Conservation (phyloP, 1,284 basidiomycete species). For the Malassezia vespertilionis region DNA sequence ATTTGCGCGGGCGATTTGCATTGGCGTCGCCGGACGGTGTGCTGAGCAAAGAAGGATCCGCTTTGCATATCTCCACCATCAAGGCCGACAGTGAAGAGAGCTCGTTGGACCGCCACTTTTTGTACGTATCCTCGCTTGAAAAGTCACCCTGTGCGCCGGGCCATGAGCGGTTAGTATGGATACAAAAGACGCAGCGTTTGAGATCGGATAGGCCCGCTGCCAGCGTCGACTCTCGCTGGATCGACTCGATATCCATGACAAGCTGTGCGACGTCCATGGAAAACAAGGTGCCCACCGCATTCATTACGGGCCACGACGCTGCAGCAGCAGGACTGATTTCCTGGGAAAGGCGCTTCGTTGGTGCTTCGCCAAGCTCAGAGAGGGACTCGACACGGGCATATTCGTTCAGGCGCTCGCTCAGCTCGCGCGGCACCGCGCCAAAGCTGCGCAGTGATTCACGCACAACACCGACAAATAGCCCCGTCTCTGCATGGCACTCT, state of each 20-base stretch:
- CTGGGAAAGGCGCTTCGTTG: too few relatives aligned
- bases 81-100: slow-evolving; percentile 72
- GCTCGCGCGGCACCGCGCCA: slow-evolving; percentile 57
- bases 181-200: slow-evolving; percentile 79
- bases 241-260: slow-evolving; percentile 63
- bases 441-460: slow-evolving; percentile 58
- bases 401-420: slow-evolving; percentile 63
- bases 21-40: slow-evolving; percentile 48
- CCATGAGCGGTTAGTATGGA: slow-evolving; percentile 70
- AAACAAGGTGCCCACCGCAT: slow-evolving; percentile 64
- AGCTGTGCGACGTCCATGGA: slow-evolving; percentile 60
- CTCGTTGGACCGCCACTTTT: slow-evolving; percentile 73
- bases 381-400: too few relatives aligned
- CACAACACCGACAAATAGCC: slow-evolving; percentile 71
- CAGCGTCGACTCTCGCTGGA: slow-evolving; percentile 64
- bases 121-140: slow-evolving; percentile 64
- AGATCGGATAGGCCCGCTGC: slow-evolving; percentile 37
- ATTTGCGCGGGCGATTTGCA: not conserved
- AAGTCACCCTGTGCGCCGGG: slow-evolving; percentile 82
- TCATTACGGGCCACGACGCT: slow-evolving; percentile 29
- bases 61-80: slow-evolving; percentile 74
- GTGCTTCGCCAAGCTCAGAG: too few relatives aligned
- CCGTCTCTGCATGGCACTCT: slow-evolving; percentile 81
- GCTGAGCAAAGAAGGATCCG: slow-evolving; percentile 76
- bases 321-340: slow-evolving; percentile 19